Evolutionary conservation across 257 asterid species (phyloP).

Genomic region (Plectranthus barbatus): DNA sequence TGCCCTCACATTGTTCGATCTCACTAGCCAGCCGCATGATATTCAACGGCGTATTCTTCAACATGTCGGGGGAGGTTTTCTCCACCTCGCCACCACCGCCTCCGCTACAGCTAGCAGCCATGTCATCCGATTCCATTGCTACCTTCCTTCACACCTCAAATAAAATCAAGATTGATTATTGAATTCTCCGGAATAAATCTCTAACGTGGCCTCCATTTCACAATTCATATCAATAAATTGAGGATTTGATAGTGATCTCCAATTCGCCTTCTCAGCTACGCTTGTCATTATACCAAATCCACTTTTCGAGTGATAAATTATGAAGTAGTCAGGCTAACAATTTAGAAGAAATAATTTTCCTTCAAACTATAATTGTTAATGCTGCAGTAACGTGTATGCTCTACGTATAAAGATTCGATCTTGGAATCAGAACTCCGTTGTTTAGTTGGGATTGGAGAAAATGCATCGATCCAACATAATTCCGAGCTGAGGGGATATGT

Average conservation of each 20-base stretch:
- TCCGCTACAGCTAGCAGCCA: constrained; percentile 5
- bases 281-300: background rate
- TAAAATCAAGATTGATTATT: background rate
- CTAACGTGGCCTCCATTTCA: no score
- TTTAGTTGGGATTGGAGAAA: no score
- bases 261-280: no score
- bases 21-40: constrained; percentile 70
- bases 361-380: background rate
- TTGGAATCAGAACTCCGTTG: background rate
- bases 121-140: constrained; percentile 21
- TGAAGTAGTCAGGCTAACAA: background rate
- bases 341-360: no score
- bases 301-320: background rate
- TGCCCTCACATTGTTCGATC: no score
- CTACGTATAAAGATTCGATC: background rate
- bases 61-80: constrained; percentile 31
- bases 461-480: no score
- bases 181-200: background rate
- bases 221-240: no score
- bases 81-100: no score
- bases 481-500: no score
- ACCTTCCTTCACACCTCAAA: background rate
- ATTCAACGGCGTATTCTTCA: constrained; percentile 76
- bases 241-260: background rate
- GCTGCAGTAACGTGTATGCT: background rate